Evolutionary conservation across 2,329 filamentous ascomycete species (phyloP).

Genomic region (Cladobotryum protrusum): DNA sequence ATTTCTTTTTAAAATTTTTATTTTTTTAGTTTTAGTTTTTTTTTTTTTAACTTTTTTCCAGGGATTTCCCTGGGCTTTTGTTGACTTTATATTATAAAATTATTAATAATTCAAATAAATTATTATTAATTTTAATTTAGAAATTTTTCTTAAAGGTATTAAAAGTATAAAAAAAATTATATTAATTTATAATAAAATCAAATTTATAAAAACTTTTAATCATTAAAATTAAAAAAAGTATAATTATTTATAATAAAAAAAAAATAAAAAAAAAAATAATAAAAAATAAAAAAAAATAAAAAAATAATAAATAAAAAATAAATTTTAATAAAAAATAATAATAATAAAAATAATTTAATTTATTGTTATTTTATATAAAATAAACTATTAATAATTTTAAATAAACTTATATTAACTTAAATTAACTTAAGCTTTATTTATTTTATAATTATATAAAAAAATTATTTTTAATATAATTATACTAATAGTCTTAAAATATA

Average conservation of each 20-base stretch:
- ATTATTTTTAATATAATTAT: constrained; percentile 2
- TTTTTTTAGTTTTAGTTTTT: not conserved
- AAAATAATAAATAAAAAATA: not conserved
- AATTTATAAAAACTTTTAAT: too few relatives aligned
- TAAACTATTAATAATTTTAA: not conserved
- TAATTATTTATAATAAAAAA: not conserved
- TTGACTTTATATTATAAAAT: too few relatives aligned
- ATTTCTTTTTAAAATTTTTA: not conserved
- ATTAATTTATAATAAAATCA: not conserved
- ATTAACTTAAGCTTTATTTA: too few relatives aligned
- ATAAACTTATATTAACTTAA: constrained; percentile 4
- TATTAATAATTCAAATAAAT: not conserved
- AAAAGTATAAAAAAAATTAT: too few relatives aligned
- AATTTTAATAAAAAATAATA: not conserved
- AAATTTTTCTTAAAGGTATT: not conserved
- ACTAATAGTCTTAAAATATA: not conserved
- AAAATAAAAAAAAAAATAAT: not conserved
- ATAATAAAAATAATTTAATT: not conserved
- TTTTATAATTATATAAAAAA: not conserved
- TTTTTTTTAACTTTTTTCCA: not conserved
- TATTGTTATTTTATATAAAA: not conserved
- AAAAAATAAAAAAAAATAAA: not conserved
- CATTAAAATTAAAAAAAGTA: constrained; percentile 1
- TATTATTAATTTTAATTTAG: not conserved
- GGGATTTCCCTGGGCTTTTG: too few relatives aligned